Evolutionary conservation across 441 rosid genomes (phyloP), one percentile per base, ranked within the genome.

Genomic region (Geranium incanum): DNA sequence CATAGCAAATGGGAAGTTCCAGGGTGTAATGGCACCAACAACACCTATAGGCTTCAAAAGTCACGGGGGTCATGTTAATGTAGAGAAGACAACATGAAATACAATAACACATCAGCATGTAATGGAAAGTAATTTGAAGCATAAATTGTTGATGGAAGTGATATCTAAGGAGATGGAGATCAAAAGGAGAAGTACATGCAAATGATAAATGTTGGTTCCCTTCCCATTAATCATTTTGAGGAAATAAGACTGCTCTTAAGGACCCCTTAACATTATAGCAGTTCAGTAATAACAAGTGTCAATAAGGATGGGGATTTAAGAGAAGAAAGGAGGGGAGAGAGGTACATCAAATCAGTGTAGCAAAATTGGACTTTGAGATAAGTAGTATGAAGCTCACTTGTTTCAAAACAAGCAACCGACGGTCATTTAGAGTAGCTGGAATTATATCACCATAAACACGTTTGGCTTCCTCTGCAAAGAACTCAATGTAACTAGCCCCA

Each of bases 1-100:
- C 99, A 95, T 95, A 69, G 99, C 99, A 78, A 93, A 83, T 28
- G 99, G 99, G 78, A 92, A 95, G 85, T 95, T 95, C 99, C 99
- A 95, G 1, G 99, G 99, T 33, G 95, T 79, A 71, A 95, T 87
- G 64, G 96, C 90, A 76, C 98, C 99, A 82, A 91, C 96, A 83
- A 92, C 96, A 81, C 99, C 99, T 13, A 95, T 75, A 77, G 99
- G 97, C 99, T 92, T 90, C 81, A 75, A 66, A 75, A 71, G 65
- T 69, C 68, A 68, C 52, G 66, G 33, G 71, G 74, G 69, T 36
- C 64, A 67, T 48, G 8, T 65, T 15, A 70, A 7, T 5, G 33
- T 3, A 36, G 50, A 15, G 48, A 12, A 52, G 19, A 68, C 70
- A 62, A 66, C 37, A 15, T 36, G 50, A 43, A 18, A 68, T 19